Evolutionary conservation across 768 basidiomycete species (phyloP).

Genomic region (Termitomyces sp.): DNA sequence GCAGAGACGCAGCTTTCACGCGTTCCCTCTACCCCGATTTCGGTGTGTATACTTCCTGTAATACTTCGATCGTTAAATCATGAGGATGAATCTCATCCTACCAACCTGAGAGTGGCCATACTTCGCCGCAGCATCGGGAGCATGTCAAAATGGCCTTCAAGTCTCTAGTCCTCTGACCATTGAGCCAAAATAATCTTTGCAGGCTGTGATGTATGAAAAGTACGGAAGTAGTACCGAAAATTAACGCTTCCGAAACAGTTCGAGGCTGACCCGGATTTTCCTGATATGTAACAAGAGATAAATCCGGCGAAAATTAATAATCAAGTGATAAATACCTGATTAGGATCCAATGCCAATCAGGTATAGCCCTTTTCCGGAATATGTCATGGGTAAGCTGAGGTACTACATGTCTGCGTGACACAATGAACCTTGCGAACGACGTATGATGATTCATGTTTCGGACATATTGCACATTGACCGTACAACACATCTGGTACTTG

Average conservation of each 20-base stretch:
- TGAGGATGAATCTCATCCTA: not conserved
- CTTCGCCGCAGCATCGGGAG: not conserved
- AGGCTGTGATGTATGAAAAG: not conserved
- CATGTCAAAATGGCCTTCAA: too few relatives aligned
- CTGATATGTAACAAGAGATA: not conserved
- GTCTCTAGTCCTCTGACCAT: not conserved
- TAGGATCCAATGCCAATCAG: not conserved
- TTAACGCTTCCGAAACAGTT: not conserved
- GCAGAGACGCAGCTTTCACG: not conserved
- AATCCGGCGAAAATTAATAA: not conserved
- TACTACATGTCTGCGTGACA: too few relatives aligned
- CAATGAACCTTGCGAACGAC: not conserved
- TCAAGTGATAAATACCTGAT: not conserved
- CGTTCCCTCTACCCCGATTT: not conserved
- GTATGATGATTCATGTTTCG: not conserved
- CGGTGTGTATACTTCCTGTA: not conserved
- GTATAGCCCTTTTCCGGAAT: not conserved
- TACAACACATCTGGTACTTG: too few relatives aligned
- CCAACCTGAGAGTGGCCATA: not conserved
- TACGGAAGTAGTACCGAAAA: not conserved
- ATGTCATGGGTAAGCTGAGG: not conserved
- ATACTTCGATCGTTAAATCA: not conserved
- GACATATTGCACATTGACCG: not conserved
- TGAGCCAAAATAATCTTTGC: not conserved
- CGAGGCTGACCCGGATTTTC: not conserved